phyloP scores from a whole-genome alignment of 495 filamentous ascomycete genomes.

The Aspergillus campestris region DNA sequence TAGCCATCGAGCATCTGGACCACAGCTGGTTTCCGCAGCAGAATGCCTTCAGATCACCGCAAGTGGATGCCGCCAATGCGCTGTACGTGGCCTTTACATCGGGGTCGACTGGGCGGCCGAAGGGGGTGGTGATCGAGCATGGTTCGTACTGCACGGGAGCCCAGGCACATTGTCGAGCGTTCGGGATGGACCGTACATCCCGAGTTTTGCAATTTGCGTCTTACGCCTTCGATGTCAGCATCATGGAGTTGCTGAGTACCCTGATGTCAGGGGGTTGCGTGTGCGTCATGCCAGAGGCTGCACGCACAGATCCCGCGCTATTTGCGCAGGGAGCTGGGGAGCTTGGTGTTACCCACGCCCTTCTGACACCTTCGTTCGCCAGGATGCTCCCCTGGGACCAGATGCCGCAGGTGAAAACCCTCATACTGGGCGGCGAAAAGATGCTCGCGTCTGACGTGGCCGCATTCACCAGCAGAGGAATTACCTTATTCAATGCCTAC shows the following conservation, averaged over 20 bases:
- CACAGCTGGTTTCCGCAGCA: neutral
- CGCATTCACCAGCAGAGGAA: neutral
- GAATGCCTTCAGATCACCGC: neutral
- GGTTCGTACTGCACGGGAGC: neutral
- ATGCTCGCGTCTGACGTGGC: neutral
- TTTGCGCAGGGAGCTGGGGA: constrained; percentile 15
- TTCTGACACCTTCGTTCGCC: constrained; percentile 35
- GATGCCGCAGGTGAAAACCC: neutral
- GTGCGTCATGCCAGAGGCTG: constrained; percentile 13
- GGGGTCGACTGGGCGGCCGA: constrained; percentile 58
- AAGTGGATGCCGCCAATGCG: constrained; percentile 3
- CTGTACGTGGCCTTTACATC: constrained; percentile 56
- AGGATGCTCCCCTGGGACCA: constrained; percentile 11
- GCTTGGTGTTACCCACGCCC: constrained; percentile 14
- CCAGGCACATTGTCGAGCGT: neutral
- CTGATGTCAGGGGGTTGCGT: constrained; percentile 23
- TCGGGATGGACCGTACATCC: neutral
- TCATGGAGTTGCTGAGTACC: constrained; percentile 15
- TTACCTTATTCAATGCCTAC: constrained; percentile 17
- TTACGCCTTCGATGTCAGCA: constrained; percentile 21
- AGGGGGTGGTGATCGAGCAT: constrained; percentile 51
- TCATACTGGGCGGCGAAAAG: constrained; percentile 9
- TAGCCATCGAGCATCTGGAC: neutral
- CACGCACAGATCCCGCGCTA: neutral
- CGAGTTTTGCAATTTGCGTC: constrained; percentile 16